Evolutionary conservation across 2,329 filamentous ascomycete species (phyloP).

Genomic region (Paecilomyces formosus): DNA sequence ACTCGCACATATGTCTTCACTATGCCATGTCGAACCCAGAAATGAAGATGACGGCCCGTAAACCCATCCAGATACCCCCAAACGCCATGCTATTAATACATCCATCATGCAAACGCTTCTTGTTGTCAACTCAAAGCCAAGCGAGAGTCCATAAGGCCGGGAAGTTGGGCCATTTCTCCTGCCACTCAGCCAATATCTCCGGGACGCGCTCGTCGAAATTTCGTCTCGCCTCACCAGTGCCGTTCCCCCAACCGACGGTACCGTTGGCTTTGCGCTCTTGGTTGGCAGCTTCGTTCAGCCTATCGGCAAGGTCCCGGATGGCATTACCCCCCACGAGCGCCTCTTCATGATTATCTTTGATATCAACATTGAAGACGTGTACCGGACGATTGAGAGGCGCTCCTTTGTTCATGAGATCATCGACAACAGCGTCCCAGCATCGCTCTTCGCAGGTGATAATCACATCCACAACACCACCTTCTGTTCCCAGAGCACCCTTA

Average conservation of each 20-base stretch:
- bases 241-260: slow-evolving; percentile 60
- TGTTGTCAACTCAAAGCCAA: slow-evolving; percentile 45
- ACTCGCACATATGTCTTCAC: background rate
- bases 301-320: slow-evolving; percentile 84
- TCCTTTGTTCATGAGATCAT: slow-evolving; percentile 82
- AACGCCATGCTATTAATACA: background rate
- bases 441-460: slow-evolving; percentile 97
- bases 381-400: slow-evolving; percentile 84
- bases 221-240: slow-evolving; percentile 57
- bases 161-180: slow-evolving; percentile 86
- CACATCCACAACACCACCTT: slow-evolving; percentile 83
- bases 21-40: background rate
- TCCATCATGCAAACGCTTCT: background rate
- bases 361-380: slow-evolving; percentile 97
- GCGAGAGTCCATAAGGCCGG: slow-evolving; percentile 91
- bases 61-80: background rate
- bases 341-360: slow-evolving; percentile 97
- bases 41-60: background rate
- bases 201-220: slow-evolving; percentile 91
- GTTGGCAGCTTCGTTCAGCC: slow-evolving; percentile 69
- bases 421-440: slow-evolving; percentile 96
- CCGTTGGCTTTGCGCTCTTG: slow-evolving; percentile 67
- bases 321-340: slow-evolving; percentile 82
- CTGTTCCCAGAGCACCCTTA: slow-evolving; percentile 70
- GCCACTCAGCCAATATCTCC: slow-evolving; percentile 85